Base-by-base conservation (phyloP, 116 monocot genomes). In the Phalaenopsis hybrid region DNA sequence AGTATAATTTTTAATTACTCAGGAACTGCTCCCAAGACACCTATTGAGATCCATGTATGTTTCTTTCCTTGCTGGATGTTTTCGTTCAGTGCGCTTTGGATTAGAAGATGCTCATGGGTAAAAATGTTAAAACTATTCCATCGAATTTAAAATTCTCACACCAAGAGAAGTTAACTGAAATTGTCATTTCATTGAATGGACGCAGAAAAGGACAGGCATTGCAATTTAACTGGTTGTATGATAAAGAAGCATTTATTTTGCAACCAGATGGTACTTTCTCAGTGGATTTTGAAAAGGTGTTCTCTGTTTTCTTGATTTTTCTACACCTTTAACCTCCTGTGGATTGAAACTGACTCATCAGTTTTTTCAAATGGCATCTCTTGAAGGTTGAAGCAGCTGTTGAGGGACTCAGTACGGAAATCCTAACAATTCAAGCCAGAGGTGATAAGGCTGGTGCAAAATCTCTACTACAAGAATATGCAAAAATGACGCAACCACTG, bases 21-120 rank as follows among this genome's bases (percentile, higher is more conserved):
- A 98, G 98, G 89, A 79, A 34, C 75, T 95, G 74, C 90, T 98
- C 48, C 90, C 91, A 59, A 86, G 84, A 51, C 75, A 57, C 58
- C 87, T 95, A 17, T 68, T 85, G 84, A 89, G 91, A 82, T 92
- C 94, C 43, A 95, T 95, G 93, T 98, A 98, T 82, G 95, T 98
- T 21, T 98, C 98, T 76, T 98, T 98, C 59, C 83, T 98, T 57
- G 95, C 93, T 9, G 98, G 98, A 50, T 98, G 95, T 83, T 94
- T 98, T 81, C 89, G 95, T 43, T 98, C 98, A 57, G 87, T 98
- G 51, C 92, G 98, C 43, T 98, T 98, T 90, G 98, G 98, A 73
- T 67, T 98, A 23, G 90, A 90, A 88, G 94, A 91, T 88, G 91
- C 98, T 34, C 98, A 98, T 84, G 98, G 98, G 98, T 98, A 92